Evolutionary conservation across 371 early-diverging fungal genomes (phyloP).

Genomic region (Rhizomucor miehei): DNA sequence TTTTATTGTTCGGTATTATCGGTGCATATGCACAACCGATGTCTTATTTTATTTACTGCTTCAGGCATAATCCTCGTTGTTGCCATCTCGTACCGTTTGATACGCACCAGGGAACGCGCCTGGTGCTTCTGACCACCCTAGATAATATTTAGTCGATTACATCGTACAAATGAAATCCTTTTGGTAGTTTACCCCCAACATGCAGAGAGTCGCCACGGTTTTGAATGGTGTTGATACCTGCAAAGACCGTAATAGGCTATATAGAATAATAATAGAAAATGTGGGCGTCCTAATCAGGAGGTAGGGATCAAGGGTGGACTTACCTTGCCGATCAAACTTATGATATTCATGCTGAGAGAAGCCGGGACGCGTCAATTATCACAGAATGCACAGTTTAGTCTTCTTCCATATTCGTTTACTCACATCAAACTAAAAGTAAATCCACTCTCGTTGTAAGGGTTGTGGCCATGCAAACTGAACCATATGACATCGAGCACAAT

Average conservation of each 20-base stretch:
- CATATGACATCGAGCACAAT: conserved; percentile 44
- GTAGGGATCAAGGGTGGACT: too few relatives aligned
- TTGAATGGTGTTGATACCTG: conserved; percentile 37
- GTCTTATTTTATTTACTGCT: background rate
- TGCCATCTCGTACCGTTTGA: conserved; percentile 46
- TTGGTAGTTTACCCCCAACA: conserved; percentile 25
- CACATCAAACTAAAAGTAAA: conserved; percentile 44
- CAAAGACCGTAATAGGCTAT: conserved; percentile 43
- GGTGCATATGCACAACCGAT: too few relatives aligned
- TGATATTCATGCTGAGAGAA: conserved; percentile 35
- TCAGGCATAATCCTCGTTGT: conserved; percentile 21
- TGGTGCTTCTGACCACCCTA: conserved; percentile 49
- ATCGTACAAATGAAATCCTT: background rate
- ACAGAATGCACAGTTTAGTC: background rate
- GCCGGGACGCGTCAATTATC: background rate
- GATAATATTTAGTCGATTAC: background rate
- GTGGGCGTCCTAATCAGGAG: background rate
- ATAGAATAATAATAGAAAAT: background rate
- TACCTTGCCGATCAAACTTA: conserved; percentile 48
- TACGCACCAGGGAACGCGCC: conserved; percentile 49
- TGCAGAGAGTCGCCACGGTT: conserved; percentile 42
- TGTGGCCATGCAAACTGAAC: conserved; percentile 41
- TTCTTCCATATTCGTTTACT: conserved; percentile 3
- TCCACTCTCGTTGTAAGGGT: conserved; percentile 34
- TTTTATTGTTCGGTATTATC: too few relatives aligned